A percentile compares a stretch with the other conserved stretches of the same genome.
phyloP scores from a whole-genome alignment of 2,329 filamentous ascomycete species.

The Nemania diffusa region DNA sequence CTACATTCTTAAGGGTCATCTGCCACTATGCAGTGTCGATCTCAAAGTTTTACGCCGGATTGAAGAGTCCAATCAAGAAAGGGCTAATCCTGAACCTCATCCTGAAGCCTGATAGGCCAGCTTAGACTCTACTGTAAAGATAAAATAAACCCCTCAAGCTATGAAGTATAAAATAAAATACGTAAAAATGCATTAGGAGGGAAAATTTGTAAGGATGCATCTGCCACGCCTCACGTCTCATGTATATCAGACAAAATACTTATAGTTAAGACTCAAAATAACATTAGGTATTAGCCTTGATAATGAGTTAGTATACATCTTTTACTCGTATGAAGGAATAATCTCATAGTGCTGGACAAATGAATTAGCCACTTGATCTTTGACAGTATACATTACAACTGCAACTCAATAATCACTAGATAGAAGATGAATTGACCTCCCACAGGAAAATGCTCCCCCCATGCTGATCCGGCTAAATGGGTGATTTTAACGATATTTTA shows the following conservation, averaged over 20 bases:
- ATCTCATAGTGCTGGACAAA: background rate
- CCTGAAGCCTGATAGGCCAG: background rate
- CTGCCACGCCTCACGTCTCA: too few relatives aligned
- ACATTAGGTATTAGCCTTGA: background rate
- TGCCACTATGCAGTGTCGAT: conserved; percentile 12
- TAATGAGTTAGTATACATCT: background rate
- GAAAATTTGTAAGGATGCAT: too few relatives aligned
- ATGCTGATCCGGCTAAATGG: background rate
- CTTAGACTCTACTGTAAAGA: too few relatives aligned
- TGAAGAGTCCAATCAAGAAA: background rate
- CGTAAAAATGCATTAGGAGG: too few relatives aligned
- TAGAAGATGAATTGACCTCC: too few relatives aligned
- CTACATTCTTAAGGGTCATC: background rate
- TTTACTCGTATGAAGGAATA: background rate
- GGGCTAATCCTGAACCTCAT: background rate
- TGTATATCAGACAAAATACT: too few relatives aligned
- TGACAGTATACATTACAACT: too few relatives aligned
- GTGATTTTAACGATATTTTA: background rate
- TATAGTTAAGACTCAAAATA: background rate
- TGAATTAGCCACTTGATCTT: too few relatives aligned
- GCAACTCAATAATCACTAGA: too few relatives aligned
- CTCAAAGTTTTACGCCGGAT: background rate
- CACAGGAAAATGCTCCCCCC: too few relatives aligned
- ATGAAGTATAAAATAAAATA: too few relatives aligned
- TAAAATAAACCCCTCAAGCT: too few relatives aligned